These are phyloP conservation scores for Aspergillus ostianus DNA, from an alignment of 495 filamentous ascomycete genomes.

Conservation along the genomic window DNA sequence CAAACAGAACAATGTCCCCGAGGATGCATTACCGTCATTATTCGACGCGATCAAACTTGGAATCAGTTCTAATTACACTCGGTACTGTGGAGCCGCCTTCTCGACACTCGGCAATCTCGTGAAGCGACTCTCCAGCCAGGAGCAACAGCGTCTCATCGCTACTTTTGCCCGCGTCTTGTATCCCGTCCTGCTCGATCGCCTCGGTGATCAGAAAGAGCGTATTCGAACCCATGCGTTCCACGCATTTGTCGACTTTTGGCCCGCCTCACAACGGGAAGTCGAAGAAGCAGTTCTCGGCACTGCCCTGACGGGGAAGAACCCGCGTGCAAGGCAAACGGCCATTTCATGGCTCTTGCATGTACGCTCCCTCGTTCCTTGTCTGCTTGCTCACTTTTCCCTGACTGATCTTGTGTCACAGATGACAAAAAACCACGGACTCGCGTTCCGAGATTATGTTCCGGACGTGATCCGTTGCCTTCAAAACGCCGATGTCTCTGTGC, in stretches of 20 bases:
- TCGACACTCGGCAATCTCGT: constrained; percentile 82
- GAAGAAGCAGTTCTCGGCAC: constrained; percentile 76
- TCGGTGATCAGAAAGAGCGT: constrained; percentile 87
- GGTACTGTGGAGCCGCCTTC: constrained; percentile 71
- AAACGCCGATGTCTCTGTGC: constrained; percentile 81
- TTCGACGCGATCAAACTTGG: constrained; percentile 71
- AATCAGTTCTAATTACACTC: constrained; percentile 66
- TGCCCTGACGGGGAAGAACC: constrained; percentile 75
- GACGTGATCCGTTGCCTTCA: constrained; percentile 81
- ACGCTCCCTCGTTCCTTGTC: constrained; percentile 36
- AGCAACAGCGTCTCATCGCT: constrained; percentile 65
- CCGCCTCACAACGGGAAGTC: constrained; percentile 62
- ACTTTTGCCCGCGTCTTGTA: constrained; percentile 62
- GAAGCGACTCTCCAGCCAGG: constrained; percentile 79
- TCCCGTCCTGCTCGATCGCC: constrained; percentile 74
- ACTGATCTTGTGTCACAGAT: constrained; percentile 50
- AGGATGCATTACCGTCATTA: constrained; percentile 63
- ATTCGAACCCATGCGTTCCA: constrained; percentile 67
- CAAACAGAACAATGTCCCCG: constrained; percentile 83
- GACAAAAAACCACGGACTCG: constrained; percentile 70
- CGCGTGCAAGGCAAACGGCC: constrained; percentile 76
- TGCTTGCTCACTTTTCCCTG: constrained; percentile 8
- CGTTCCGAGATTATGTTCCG: constrained; percentile 80
- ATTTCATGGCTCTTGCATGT: constrained; percentile 75
- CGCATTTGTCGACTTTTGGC: constrained; percentile 70